Base-by-base conservation (phyloP, 257 asterid genomes). In the Scutellaria galericulata region DNA sequence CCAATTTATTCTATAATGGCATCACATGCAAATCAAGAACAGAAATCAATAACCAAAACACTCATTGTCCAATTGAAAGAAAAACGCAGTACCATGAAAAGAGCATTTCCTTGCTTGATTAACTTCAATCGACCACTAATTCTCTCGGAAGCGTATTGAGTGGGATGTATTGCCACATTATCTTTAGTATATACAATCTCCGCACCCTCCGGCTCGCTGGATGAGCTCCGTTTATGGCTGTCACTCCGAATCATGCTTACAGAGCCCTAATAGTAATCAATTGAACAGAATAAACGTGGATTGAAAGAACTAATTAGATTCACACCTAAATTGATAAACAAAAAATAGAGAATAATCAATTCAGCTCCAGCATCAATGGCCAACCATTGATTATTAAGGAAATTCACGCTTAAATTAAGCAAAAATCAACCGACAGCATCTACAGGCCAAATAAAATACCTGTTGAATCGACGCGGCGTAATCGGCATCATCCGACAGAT, bases 141-240 rank as follows among this genome's bases (percentile, higher is more conserved):
- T 82, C 99, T 84, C 83, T 95, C 99, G 12, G 96, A 83, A 20
- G 94, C 98, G 12, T 74, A 83, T 83, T 95, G 99, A 52, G 96
- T 83, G 1, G 99, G 99, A 82, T 92, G 99, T 83, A 95, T 89
- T n/a, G 98, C 68, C 82, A 95, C 99, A 73, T 95, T 88, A 80
- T 95, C 99, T 83, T 95, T 95, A 70, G 80, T 75, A 80, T 84
- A 95, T 48, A 95, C 90, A 44, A 87, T 71, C 78, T 92, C 99
- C 2, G 86, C 87, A 51, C 92, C 96, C 13, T 86, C 91, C 54
- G 89, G 78, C 12, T 90, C 98, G 77, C 82, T 86, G 27, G 82
- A 60, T 45, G 89, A 75, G 88, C 81, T 85, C 79, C 75, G 86
- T 35, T 74, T 87, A 35, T 83, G 73, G 74, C 85, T 86, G 67